phyloP scores from a whole-genome alignment of 2,329 filamentous ascomycete species.

The Aspergillus sergii region DNA sequence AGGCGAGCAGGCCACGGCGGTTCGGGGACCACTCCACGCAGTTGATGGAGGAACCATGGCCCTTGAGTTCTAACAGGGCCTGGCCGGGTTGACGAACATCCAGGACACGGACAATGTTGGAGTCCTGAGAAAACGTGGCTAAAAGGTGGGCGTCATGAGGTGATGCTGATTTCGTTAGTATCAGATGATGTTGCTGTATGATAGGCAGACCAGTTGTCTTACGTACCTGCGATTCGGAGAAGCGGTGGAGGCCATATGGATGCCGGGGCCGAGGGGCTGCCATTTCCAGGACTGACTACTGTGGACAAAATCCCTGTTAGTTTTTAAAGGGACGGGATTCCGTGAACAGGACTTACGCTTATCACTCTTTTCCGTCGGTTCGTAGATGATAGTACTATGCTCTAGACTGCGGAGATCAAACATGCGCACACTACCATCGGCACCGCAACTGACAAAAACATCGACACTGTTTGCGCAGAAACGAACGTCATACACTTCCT shows the following conservation, averaged over 20 bases:
- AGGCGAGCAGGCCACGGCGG: slow-evolving; percentile 83
- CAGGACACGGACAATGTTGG: slow-evolving; percentile 87
- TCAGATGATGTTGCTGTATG: not conserved
- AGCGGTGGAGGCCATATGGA: slow-evolving; percentile 61
- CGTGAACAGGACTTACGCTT: slow-evolving; percentile 54
- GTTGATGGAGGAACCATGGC: slow-evolving; percentile 82
- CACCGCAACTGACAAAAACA: slow-evolving; percentile 96
- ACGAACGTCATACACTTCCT: slow-evolving; percentile 96
- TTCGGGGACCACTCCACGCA: slow-evolving; percentile 94
- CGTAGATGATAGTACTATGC: slow-evolving; percentile 98
- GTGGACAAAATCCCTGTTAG: slow-evolving; percentile 12
- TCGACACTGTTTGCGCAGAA: slow-evolving; percentile 99
- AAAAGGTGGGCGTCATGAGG: slow-evolving; percentile 94
- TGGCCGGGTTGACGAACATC: slow-evolving; percentile 96
- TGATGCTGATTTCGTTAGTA: slow-evolving; percentile 60
- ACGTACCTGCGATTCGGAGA: slow-evolving; percentile 47
- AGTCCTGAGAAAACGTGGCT: slow-evolving; percentile 95
- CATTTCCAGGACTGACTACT: slow-evolving; percentile 54
- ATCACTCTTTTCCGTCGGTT: slow-evolving; percentile 83
- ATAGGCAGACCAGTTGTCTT: not conserved
- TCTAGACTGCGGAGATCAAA: slow-evolving; percentile 95
- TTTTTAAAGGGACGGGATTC: no score
- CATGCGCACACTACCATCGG: slow-evolving; percentile 97
- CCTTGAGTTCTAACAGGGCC: slow-evolving; percentile 87
- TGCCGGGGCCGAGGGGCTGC: slow-evolving; percentile 75